phyloP scores from a whole-genome alignment of 352 stramenopile species.

The Pythium phragmitis region DNA sequence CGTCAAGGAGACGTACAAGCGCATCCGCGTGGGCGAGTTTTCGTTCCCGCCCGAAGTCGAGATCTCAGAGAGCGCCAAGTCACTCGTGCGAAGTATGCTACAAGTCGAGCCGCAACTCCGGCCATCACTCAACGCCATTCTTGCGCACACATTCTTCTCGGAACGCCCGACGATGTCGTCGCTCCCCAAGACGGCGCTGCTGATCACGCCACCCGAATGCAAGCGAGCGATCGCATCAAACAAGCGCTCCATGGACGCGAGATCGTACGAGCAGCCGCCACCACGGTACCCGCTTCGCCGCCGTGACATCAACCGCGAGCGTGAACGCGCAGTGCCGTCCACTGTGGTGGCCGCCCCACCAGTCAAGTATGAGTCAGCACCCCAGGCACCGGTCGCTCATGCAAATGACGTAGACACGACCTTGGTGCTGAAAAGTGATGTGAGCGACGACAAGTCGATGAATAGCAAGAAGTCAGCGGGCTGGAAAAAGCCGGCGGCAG shows the following conservation, averaged over 20 bases:
- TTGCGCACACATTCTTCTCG: constrained; percentile 74
- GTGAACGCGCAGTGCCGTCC: not conserved
- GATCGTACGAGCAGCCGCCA: constrained; percentile 23
- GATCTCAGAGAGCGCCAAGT: constrained; percentile 81
- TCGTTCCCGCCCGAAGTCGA: constrained; percentile 90
- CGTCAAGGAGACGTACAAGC: constrained; percentile 98
- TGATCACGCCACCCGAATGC: constrained; percentile 69
- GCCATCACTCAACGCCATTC: constrained; percentile 74
- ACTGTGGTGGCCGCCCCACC: not conserved
- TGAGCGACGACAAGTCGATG: constrained; percentile 9
- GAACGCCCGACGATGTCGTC: constrained; percentile 55
- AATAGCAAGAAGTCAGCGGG: constrained; percentile 15
- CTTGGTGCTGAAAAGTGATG: constrained; percentile 13
- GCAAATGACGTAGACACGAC: constrained; percentile 12
- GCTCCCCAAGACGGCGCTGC: constrained; percentile 58
- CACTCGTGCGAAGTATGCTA: constrained; percentile 73
- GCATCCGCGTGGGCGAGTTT: constrained; percentile 96
- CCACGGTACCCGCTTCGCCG: constrained; percentile 20
- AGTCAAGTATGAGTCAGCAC: not conserved
- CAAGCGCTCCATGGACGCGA: constrained; percentile 25
- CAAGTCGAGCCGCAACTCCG: constrained; percentile 63
- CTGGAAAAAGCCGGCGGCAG: constrained; percentile 3
- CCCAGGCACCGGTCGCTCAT: not conserved
- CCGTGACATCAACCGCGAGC: constrained; percentile 21
- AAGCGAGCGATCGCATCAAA: constrained; percentile 40